Base-by-base conservation (phyloP, 257 asterid species). In the Solanum megistacrolobum region DNA sequence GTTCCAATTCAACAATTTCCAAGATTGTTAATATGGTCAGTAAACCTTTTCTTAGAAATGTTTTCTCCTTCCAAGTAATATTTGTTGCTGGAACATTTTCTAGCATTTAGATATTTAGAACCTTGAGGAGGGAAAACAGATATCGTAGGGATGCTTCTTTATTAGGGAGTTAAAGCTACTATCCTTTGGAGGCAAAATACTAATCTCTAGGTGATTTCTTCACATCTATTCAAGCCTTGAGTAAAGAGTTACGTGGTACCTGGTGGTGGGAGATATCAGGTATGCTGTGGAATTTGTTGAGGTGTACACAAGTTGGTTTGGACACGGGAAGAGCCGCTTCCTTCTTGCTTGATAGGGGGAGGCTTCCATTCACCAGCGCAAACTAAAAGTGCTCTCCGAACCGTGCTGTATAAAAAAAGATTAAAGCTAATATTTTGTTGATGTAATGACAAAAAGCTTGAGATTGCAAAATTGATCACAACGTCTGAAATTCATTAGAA, bases 1-100 rank as follows among this genome's bases (percentile, higher is more conserved):
- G 99, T 84, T 94, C 98, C 83, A 94, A 95, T 92, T 96, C 99
- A 75, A 97, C 98, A 79, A 95, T 96, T 91, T 91, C 98, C 89
- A 97, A 96, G 95, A 96, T 97, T 91, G 97, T 96, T 88, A 93
- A 90, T 88, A 94, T 96, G 99, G 99, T 96, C 46, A 87, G 83
- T 89, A 25, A 5, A 43, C 72, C 2, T 39, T 87, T 79, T 48
- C 27, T 55, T 38, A 38, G 43, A 35, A 13, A 86, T 46, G 38
- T 29, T 86, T 43, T 48, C 48, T 71, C 66, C 66, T 79, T 25
- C 62, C 66, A 43, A 79, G 85, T 43, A 43, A 79, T 41, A 41
- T 4, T 79, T 43, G 65, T 31, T 79, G 65, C 39, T 78, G 39
- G 38, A 8, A 27, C 25, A 79, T 43, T 79, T 79, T 79, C 39